phyloP scores from a whole-genome alignment of 371 early-diverging fungal species.

The Dichotomocladium elegans region DNA sequence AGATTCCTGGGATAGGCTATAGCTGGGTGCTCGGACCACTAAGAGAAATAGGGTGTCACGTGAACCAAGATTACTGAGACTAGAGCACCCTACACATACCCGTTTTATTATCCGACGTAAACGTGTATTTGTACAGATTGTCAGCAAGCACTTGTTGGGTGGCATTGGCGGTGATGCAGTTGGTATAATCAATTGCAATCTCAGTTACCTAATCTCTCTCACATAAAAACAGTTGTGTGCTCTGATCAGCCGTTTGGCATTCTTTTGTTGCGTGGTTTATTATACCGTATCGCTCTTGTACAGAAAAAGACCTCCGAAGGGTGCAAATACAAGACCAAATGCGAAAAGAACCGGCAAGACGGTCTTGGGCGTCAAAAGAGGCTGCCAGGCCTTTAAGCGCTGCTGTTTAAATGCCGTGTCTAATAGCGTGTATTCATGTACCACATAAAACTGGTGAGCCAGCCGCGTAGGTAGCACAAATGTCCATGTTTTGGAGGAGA shows the following conservation, averaged over 20 bases:
- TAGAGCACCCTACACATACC: too few species aligned
- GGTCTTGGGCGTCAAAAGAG: slow-evolving; percentile 86
- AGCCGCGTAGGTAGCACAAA: background rate
- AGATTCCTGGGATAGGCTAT: slow-evolving; percentile 19
- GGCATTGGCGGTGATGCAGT: slow-evolving; percentile 49
- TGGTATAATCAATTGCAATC: slow-evolving; percentile 81
- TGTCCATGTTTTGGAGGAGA: background rate
- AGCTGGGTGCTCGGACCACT: slow-evolving; percentile 36
- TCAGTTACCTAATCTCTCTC: slow-evolving; percentile 69
- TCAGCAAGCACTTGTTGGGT: slow-evolving; percentile 4
- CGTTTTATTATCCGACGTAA: slow-evolving; percentile 36
- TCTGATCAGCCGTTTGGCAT: too few species aligned
- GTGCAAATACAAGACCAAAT: slow-evolving; percentile 81
- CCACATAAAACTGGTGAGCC: background rate
- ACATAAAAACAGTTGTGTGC: too few species aligned
- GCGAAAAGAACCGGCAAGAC: slow-evolving; percentile 83
- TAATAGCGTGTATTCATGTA: too few species aligned
- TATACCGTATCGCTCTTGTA: slow-evolving; percentile 54
- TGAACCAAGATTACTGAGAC: too few species aligned
- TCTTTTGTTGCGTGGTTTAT: too few species aligned
- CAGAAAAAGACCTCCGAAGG: slow-evolving; percentile 74
- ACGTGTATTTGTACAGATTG: slow-evolving; percentile 34
- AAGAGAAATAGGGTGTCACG: too few species aligned
- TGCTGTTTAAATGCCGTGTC: slow-evolving; percentile 93
- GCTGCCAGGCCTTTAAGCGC: slow-evolving; percentile 91